Base-by-base conservation (phyloP, 352 stramenopile genomes). In the Phytophthora sp. region DNA sequence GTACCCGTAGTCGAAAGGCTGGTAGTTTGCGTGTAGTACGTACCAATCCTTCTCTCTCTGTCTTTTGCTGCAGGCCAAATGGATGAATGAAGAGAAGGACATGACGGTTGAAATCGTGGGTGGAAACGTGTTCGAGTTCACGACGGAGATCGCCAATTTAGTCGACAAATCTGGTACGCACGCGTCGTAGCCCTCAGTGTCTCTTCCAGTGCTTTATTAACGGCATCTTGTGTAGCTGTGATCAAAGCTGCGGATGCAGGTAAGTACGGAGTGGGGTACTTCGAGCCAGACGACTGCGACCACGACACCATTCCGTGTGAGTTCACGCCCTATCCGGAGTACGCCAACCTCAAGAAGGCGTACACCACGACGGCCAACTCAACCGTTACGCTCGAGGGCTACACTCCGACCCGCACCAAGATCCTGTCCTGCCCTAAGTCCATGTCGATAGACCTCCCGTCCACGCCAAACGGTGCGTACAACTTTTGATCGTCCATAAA, bases 81-180 rank as follows among this genome's bases (percentile, higher is more conserved):
- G 81, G 83, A 90, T 92, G 82, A 91, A 91, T 61, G 73, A 84
- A 24, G 81, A 90, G 54, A 57, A 66, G 20, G 75, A 82, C 1
- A 91, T 93, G 85, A 90, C 69, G 0, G 45, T 63, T 15, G 76
- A 88, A 36, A 79, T 93, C 42, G 72, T 90, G 1, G 83, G 85
- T 16, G 83, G 83, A 41, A 90, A 89, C 63, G 83, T 89, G 26
- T 93, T 93, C 42, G 85, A 93, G 69, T 93, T 90, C 65, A 71
- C 73, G 8, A 88, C 81, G 4, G 83, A 90, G 51, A 66, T 87
- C 30, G 68, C 73, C 54, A 91, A 94, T 46, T 58, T 89, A 21
- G 70, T 69, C 4, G 45, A 64, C 12, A 78, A 55, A 29, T 71
- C 62, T 29, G 58, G 63, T 84, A 55, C 12, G 58, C 53, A 16